These are phyloP conservation scores for Entonaema liquescens DNA, from an alignment of 495 filamentous ascomycete species.

Conservation along the genomic window DNA sequence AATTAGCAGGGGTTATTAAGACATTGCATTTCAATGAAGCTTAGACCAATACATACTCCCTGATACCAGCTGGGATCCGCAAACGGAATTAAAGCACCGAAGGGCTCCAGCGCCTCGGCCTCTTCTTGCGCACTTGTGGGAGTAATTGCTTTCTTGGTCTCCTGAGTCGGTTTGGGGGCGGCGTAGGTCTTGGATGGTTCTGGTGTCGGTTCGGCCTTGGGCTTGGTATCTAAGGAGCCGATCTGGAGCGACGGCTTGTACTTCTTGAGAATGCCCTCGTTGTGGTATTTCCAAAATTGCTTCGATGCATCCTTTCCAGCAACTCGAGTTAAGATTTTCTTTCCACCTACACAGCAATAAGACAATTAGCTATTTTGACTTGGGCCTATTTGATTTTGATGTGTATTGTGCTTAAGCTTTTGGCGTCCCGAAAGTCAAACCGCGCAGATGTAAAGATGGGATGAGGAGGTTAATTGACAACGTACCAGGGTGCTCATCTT, in stretches of 20 bases:
- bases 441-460: slow-evolving; percentile 5
- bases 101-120: slow-evolving; percentile 80
- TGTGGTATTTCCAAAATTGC: slow-evolving; percentile 99
- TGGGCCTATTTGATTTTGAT: slow-evolving; percentile 8
- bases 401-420: slow-evolving; percentile 20
- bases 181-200: slow-evolving; percentile 62
- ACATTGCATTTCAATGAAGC: neutral
- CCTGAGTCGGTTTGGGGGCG: slow-evolving; percentile 59
- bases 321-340: slow-evolving; percentile 96
- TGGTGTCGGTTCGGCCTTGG: slow-evolving; percentile 56
- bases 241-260: slow-evolving; percentile 88
- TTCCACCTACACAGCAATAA: slow-evolving; percentile 70
- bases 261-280: slow-evolving; percentile 91
- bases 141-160: slow-evolving; percentile 59
- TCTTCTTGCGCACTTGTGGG: slow-evolving; percentile 60
- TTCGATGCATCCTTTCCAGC: slow-evolving; percentile 96
- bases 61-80: slow-evolving; percentile 97
- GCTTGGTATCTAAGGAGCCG: slow-evolving; percentile 90
- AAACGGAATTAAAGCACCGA: slow-evolving; percentile 87
- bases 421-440: slow-evolving; percentile 20
- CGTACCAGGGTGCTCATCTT: slow-evolving; percentile 89
- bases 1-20: slow-evolving; percentile 7
- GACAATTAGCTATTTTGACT: slow-evolving; percentile 8
- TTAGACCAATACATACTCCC: slow-evolving; percentile 62
- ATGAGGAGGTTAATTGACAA: neutral